Evolutionary conservation across 805 yeast species (phyloP).

Genomic region (Candida takata): DNA sequence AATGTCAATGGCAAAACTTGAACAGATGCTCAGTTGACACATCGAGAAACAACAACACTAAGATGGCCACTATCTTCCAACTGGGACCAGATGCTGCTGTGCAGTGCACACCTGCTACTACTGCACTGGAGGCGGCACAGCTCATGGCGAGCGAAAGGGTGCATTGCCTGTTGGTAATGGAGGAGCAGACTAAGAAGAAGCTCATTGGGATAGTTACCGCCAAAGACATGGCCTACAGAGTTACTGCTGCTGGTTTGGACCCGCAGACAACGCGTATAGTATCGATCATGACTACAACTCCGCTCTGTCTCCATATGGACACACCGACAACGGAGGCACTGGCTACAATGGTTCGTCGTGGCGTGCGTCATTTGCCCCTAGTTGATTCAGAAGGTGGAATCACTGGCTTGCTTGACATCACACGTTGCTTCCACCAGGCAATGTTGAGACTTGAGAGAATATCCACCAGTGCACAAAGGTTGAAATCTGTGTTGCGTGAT

Average conservation of each 20-base stretch:
- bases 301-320: constrained; percentile 28
- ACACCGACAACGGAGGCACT: constrained; percentile 38
- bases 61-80: constrained; percentile 15
- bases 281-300: constrained; percentile 34
- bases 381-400: constrained; percentile 30
- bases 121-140: constrained; percentile 28
- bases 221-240: constrained; percentile 39
- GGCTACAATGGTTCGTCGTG: constrained; percentile 33
- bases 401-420: constrained; percentile 38
- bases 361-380: constrained; percentile 38
- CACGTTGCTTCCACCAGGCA: constrained; percentile 41
- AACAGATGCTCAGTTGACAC: too few relatives aligned
- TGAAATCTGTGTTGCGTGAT: constrained; percentile 23
- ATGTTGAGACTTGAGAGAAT: constrained; percentile 36
- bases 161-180: constrained; percentile 36
- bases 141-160: constrained; percentile 32
- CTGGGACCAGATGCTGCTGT: constrained; percentile 31
- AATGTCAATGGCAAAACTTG: too few relatives aligned
- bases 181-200: constrained; percentile 14
- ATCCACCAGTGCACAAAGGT: constrained; percentile 30
- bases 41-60: too few relatives aligned
- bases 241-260: constrained; percentile 27
- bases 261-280: constrained; percentile 25
- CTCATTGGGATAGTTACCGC: constrained; percentile 38
- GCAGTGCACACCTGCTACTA: constrained; percentile 28